Conservation (phyloP, 2,329 filamentous ascomycete genomes). For the Clonostachys rosea region DNA sequence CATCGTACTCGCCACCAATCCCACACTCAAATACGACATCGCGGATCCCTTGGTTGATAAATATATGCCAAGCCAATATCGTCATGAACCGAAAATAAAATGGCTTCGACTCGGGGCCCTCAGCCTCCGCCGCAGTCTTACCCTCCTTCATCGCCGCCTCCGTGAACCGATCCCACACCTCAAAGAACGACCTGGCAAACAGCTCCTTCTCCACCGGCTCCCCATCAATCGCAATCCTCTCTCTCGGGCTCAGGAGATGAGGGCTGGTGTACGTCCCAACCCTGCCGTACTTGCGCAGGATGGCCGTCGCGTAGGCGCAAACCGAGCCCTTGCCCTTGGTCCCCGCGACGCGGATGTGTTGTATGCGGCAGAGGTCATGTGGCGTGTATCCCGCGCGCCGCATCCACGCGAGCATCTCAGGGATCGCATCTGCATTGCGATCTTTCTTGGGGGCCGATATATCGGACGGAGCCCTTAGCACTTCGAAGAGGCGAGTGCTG, state of each 20-base stretch:
- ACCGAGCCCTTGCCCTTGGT: slow-evolving; percentile 95
- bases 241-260: slow-evolving; percentile 76
- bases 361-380: slow-evolving; percentile 33
- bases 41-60: slow-evolving; percentile 69
- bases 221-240: slow-evolving; percentile 80
- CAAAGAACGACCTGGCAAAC: slow-evolving; percentile 78
- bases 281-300: slow-evolving; percentile 48
- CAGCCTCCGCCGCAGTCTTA: slow-evolving; percentile 31
- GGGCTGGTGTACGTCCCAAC: slow-evolving; percentile 83
- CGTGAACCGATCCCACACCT: slow-evolving; percentile 67
- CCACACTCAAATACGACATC: slow-evolving; percentile 87
- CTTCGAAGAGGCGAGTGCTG: slow-evolving; percentile 46
- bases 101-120: slow-evolving; percentile 64
- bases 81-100: slow-evolving; percentile 93
- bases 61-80: slow-evolving; percentile 81
- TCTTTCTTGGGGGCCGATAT: slow-evolving; percentile 22
- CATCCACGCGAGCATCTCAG: slow-evolving; percentile 79
- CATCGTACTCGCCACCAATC: slow-evolving; percentile 90
- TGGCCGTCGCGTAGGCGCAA: slow-evolving; percentile 76
- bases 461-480: slow-evolving; percentile 4
- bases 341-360: slow-evolving; percentile 77
- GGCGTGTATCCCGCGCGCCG: slow-evolving; percentile 67
- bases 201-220: slow-evolving; percentile 60
- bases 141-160: slow-evolving; percentile 25
- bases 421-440: slow-evolving; percentile 70